Evolutionary conservation across 148 eudicot species (phyloP), one percentile per base, ranked within the genome.

Genomic region (Rhododendron mucronatum): DNA sequence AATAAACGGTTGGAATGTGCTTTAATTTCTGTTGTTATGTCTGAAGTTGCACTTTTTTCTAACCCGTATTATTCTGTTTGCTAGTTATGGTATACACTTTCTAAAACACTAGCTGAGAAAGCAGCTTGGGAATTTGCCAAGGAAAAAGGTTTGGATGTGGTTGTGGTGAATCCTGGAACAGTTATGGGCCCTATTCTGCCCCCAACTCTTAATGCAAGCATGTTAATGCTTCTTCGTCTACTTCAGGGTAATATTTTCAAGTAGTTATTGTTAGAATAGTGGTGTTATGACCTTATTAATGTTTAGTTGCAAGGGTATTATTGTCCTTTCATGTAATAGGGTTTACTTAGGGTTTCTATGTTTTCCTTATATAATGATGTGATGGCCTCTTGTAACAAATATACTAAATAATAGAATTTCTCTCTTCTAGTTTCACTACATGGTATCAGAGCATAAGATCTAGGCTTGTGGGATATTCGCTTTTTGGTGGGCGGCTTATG

Each of bases 111-210:
- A 33, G 98, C 99, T 53, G 99, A 97, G 80, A 94, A 95, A 88
- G 94, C 93, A 59, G 93, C 99, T 41, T 97, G 99, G 99, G 92
- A 94, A 41, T 95, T 93, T 91, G 90, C 98, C 51, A 88, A 93
- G 85, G 93, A 93, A 85, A 93, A 93, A 51, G 92, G 86, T 57
- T 84, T 97, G 88, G 98, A 97, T 81, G 84, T 97, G 57, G 98
- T 95, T 82, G 96, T 94, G 86, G 93, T 97, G 81, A 94, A 94
- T 85, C 99, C 99, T 53, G 99, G 98, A 73, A 93, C 95, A 79
- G 98, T 94, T 48, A 91, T 95, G 93, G 98, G 99, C 18, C 98
- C 98, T 71, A 78, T 92, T 86, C 87, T 95, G 67, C 96, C 98
- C 15, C 99, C 99, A 16, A 86, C 89, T 26, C 84, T 94, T 30